These are phyloP conservation scores for Hanseniaspora pseudoguilliermondii DNA, from an alignment of 805 yeast species.

Conservation along the genomic window DNA sequence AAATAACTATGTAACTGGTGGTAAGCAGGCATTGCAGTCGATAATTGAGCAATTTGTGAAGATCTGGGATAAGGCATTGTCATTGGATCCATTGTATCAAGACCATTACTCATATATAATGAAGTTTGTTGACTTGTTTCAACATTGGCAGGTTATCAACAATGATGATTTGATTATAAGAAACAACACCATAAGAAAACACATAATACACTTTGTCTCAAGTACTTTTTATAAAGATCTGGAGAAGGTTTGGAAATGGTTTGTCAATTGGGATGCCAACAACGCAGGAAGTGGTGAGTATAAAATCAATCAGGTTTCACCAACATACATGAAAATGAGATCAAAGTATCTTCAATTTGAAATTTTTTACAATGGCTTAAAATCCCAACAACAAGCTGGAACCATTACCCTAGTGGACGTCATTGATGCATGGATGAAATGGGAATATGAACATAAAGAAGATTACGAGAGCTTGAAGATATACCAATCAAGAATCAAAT, in stretches of 20 bases:
- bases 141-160: constrained; percentile 10
- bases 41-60: constrained; percentile 10
- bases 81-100: constrained; percentile 1
- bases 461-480: constrained; percentile 7
- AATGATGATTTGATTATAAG: constrained; percentile 7
- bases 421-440: background rate
- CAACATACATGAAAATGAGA: constrained; percentile 11
- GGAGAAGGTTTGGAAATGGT: constrained; percentile 13
- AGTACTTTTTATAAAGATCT: constrained; percentile 4
- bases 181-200: constrained; percentile 11
- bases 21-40: constrained; percentile 4
- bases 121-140: constrained; percentile 9
- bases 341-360: constrained; percentile 6
- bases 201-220: constrained; percentile 6
- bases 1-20: constrained; percentile 5
- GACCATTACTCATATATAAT: constrained; percentile 3
- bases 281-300: constrained; percentile 12
- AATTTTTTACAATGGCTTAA: background rate
- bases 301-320: constrained; percentile 10
- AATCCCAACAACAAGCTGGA: background rate
- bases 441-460: constrained; percentile 6
- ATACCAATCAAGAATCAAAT: constrained; percentile 7
- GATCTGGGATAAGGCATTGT: constrained; percentile 9
- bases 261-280: constrained; percentile 10
- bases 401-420: background rate